Base-by-base conservation (phyloP, 176 grass and related monocot species). In the Pharus latifolius region DNA sequence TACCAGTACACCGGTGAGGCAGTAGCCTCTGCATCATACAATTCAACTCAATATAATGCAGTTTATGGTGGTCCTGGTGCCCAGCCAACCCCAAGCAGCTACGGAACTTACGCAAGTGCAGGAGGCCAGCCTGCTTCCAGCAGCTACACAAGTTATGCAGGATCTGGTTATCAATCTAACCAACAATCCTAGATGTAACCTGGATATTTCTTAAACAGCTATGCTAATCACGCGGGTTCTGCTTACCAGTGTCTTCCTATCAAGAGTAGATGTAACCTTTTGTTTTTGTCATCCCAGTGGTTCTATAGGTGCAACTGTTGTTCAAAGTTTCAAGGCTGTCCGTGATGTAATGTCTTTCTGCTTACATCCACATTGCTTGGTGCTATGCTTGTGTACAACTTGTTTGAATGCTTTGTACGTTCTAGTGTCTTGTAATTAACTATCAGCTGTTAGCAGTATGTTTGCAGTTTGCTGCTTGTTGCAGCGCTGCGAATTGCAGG, bases 151-250 rank as follows among this genome's bases (percentile, higher is more conserved):
- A 71, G 65, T 46, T 88, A 85, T 38, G 2, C 69, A 45, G 78
- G 76, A 58, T 65, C 56, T 4, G 50, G 62, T 37, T 92, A 74
- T 44, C 80, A 67, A 27, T 74, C 73, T 22, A 29, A 43, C 24
- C 66, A 82, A 5, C 84, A 85, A 49, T 72, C 81, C 6, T 82
- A 84, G 22, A 74, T 84, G 35, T 70, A 32, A 76, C 49, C 64
- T 44, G 4, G n/a, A 18, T 56, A 3, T 20, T 10, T 18, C 66
- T 26, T 29, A 35, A 38, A 58, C 24, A 53, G 19, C 11, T 20
- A 19, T 63, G 14, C 63, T 38, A 57, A 28, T 70, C 16, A 82
- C 31, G 37, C 24, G 48, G 9, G 1, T 26, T 63, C 23, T 25
- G 41, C 35, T 24, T 26, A 45, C n/a, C 22, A 25, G 31, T n/a